Evolutionary conservation across 2,329 filamentous ascomycete species (phyloP), one percentile per base, ranked within the genome.

Genomic region (Aureobasidium pullulans): DNA sequence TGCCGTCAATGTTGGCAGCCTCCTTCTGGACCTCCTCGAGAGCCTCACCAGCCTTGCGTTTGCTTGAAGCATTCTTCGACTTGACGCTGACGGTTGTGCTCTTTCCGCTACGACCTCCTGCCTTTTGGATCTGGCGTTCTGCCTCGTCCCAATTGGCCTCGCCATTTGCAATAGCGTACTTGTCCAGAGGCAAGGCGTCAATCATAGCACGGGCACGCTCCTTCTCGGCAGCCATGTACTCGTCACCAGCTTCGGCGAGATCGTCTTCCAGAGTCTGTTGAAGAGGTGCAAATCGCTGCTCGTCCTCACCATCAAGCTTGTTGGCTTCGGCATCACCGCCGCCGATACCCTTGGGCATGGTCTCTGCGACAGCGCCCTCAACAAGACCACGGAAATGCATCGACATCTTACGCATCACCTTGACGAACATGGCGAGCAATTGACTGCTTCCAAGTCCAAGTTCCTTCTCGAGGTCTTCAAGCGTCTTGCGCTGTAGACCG

Each of bases 341-440:
- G 7, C 84, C 76, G 16, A 63, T 60, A 6, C 57, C 60, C 29
- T 61, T 78, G 2, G 77, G 77, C 68, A 80, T 71, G 0, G 67
- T 70, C 60, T 75, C 68, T 42, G 72, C 72, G 15, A 78, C 86
- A 0, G 89, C 90, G 3, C 84, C 84, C 43, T 90, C 84, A 2
- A 96, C 81, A 0, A 97, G 75, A 3, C 80, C 77, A 34, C 85
- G 83, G 74, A 99, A 94, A 70, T 92, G 84, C 2, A 82, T 80
- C 2, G 88, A 88, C 40, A 96, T 82, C 77, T 97, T 97, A 64
- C 91, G 85, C 61, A 96, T 81, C 62, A 96, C 88, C 79, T 99
- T 99, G 72, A 96, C 90, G 73, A 99, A 97, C 88, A 97, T 96
- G 62, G 93, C 92, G 63, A 99, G 79, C 3, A 96, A 78, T 75